Evolutionary conservation across 2,329 filamentous ascomycete genomes (phyloP).

Genomic region (Diaporthe vaccinii): DNA sequence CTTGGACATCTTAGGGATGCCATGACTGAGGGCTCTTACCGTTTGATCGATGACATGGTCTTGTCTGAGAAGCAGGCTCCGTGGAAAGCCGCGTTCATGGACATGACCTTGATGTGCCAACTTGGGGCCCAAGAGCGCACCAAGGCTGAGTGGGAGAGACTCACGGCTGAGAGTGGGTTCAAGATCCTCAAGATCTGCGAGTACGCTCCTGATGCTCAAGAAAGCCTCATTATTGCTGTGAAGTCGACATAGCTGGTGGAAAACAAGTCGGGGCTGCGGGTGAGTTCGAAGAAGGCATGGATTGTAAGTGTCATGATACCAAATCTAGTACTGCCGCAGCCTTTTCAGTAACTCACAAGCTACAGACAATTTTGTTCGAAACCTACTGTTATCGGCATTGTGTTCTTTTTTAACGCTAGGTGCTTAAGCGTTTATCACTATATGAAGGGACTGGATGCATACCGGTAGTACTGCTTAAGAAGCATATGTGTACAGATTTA

Average conservation of each 20-base stretch:
- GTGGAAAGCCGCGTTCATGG: slow-evolving; percentile 15
- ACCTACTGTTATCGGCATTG: no score
- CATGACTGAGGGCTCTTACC: slow-evolving; percentile 3
- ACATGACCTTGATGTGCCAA: slow-evolving; percentile 13
- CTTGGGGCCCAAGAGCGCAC: slow-evolving; percentile 8
- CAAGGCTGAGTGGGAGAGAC: slow-evolving; percentile 4
- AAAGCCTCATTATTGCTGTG: slow-evolving; percentile 17
- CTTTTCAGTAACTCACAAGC: no score
- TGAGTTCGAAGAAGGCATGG: no score
- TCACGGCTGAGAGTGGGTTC: slow-evolving; percentile 5
- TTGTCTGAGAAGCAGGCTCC: slow-evolving; percentile 15
- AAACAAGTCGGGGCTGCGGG: neutral
- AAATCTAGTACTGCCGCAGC: no score
- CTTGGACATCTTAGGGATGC: slow-evolving; percentile 4
- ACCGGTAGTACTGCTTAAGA: no score
- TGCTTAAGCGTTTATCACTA: no score
- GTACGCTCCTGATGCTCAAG: slow-evolving; percentile 5
- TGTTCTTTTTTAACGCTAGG: no score
- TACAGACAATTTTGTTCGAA: no score
- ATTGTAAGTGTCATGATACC: no score
- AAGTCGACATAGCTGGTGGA: neutral
- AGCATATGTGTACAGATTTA: no score
- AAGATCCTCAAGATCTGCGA: neutral
- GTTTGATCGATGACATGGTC: slow-evolving; percentile 5
- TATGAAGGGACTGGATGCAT: no score